Evolutionary conservation across 768 basidiomycete genomes (phyloP).

Genomic region (Hygrocybe coccinea): DNA sequence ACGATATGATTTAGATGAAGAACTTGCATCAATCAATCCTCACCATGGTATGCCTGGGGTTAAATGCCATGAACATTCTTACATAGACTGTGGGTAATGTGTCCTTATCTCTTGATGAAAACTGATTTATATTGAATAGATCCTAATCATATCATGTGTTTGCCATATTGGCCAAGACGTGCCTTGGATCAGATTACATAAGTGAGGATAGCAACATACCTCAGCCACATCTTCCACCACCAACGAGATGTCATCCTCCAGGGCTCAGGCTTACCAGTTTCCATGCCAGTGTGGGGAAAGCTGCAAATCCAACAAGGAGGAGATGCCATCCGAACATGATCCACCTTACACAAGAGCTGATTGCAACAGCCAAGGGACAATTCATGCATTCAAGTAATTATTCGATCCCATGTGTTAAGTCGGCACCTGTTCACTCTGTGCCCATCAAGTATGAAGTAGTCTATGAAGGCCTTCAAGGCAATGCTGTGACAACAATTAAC

Average conservation of each 20-base stretch:
- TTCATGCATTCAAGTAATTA: constrained; percentile 3
- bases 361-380: not conserved
- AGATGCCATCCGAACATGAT: constrained; percentile 17
- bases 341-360: not conserved
- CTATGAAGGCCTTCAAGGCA: not conserved
- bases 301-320: constrained; percentile 19
- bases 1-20: constrained; percentile 22
- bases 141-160: constrained; percentile 12
- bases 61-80: not conserved
- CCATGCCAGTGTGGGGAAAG: constrained; percentile 23
- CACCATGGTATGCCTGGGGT: not conserved
- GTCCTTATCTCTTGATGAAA: not conserved
- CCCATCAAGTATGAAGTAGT: not conserved
- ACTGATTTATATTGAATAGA: constrained; percentile 6
- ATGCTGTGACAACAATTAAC: not conserved
- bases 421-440: too few relatives aligned
- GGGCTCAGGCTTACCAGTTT: constrained; percentile 9
- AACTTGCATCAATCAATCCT: constrained; percentile 2
- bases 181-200: constrained; percentile 8
- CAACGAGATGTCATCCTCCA: not conserved
- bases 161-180: constrained; percentile 7
- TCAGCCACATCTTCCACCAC: constrained; percentile 7
- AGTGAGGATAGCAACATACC: constrained; percentile 16
- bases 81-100: constrained; percentile 6
- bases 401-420: not conserved